These are phyloP conservation scores for Phytophthora hybrid DNA, from an alignment of 352 stramenopile species.

Conservation along the genomic window DNA sequence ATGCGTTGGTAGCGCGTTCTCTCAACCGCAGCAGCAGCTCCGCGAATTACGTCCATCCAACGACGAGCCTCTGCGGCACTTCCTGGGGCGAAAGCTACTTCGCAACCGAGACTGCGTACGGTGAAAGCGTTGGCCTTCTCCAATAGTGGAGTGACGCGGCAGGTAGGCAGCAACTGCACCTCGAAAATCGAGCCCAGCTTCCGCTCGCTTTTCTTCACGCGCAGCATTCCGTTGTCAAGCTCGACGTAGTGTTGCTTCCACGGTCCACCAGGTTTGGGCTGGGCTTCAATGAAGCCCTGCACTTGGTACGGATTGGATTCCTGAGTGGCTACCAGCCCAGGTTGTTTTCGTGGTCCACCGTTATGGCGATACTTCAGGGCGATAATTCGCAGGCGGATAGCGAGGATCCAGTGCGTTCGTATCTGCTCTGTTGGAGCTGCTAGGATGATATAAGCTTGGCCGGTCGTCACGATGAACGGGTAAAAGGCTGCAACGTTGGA, in stretches of 20 bases:
- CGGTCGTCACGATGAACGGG: conserved; percentile 69
- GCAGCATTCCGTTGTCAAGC: conserved; percentile 70
- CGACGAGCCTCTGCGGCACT: conserved; percentile 48
- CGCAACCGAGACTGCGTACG: conserved; percentile 56
- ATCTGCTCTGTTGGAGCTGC: conserved; percentile 53
- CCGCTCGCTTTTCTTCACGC: conserved; percentile 70
- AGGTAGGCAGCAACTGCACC: conserved; percentile 61
- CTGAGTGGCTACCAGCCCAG: not conserved
- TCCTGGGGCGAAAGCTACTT: conserved; percentile 57
- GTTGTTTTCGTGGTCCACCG: conserved; percentile 17
- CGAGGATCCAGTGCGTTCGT: conserved; percentile 67
- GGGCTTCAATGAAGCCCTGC: conserved; percentile 68
- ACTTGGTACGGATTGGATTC: conserved; percentile 39
- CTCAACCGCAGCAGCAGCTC: conserved; percentile 34
- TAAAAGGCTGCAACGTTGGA: conserved; percentile 44
- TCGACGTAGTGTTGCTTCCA: conserved; percentile 76
- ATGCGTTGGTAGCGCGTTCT: conserved; percentile 49
- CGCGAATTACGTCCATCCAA: conserved; percentile 58
- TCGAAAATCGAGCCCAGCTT: conserved; percentile 64
- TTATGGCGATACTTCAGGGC: conserved; percentile 71
- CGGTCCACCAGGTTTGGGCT: conserved; percentile 47
- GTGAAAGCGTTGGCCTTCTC: conserved; percentile 68
- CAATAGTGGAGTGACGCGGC: conserved; percentile 43
- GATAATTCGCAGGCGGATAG: conserved; percentile 74
- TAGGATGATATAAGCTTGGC: conserved; percentile 59